phyloP scores from a whole-genome alignment of 1,139 yeast genomes.

The Scheffersomyces stambukii region DNA sequence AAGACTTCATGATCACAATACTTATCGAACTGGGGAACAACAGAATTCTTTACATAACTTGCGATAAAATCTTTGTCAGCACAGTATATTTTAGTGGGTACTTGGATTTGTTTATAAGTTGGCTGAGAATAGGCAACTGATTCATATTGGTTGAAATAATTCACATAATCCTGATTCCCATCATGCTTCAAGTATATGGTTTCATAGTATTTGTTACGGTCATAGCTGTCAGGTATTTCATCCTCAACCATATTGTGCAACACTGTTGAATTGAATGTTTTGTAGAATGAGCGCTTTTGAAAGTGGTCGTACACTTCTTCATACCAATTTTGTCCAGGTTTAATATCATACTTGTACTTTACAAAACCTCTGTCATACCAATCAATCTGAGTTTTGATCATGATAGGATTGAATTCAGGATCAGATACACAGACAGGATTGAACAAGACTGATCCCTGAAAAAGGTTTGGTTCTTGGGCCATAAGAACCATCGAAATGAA shows the following conservation, averaged over 20 bases:
- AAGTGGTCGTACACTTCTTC: slow-evolving; percentile 43
- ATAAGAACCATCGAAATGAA: slow-evolving; percentile 47
- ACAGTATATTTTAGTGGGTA: slow-evolving; percentile 45
- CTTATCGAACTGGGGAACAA: slow-evolving; percentile 2
- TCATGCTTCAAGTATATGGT: slow-evolving; percentile 10
- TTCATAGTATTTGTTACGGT: slow-evolving; percentile 36
- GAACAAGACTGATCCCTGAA: slow-evolving; percentile 51
- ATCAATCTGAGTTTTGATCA: slow-evolving; percentile 17
- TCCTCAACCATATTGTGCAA: slow-evolving; percentile 40
- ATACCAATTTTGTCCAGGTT: slow-evolving; percentile 12
- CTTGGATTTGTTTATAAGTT: slow-evolving; percentile 21
- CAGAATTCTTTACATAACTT: slow-evolving; percentile 1
- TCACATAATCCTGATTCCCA: slow-evolving; percentile 9
- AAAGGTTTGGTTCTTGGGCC: slow-evolving; percentile 48
- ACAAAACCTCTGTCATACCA: slow-evolving; percentile 19
- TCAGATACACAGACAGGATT: slow-evolving; percentile 52
- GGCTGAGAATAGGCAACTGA: slow-evolving; percentile 36
- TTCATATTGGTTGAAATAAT: slow-evolving; percentile 15
- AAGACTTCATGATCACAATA: slow-evolving; percentile 15
- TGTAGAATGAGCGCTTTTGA: slow-evolving; percentile 41
- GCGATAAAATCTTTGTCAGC: slow-evolving; percentile 37
- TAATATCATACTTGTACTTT: slow-evolving; percentile 8
- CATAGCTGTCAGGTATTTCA: slow-evolving; percentile 28
- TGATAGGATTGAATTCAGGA: slow-evolving; percentile 10
- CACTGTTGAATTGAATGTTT: slow-evolving; percentile 42